Conservation (phyloP, 75 land plant genomes). For the Cupressus sempervirens region DNA sequence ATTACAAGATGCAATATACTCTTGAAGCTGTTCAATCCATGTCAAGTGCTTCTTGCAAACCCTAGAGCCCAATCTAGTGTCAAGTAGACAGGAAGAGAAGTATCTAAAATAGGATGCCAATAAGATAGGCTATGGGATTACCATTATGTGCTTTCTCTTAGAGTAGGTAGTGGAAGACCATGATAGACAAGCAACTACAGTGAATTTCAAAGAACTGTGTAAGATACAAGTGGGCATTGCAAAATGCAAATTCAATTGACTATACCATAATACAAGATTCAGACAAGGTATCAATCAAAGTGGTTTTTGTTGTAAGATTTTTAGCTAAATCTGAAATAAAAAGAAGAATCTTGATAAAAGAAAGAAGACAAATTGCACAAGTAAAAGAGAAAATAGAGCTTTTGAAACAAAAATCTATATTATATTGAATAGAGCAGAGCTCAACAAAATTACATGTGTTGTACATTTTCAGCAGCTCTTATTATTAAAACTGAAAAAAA, state of each 20-base stretch:
- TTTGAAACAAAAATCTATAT: too few species aligned
- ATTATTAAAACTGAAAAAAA: too few species aligned
- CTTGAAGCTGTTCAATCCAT: conserved; percentile 57
- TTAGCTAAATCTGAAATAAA: too few species aligned
- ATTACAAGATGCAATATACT: conserved; percentile 49
- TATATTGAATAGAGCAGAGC: too few species aligned
- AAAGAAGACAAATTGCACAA: too few species aligned
- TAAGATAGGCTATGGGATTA: conserved; percentile 62
- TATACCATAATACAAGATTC: conserved; percentile 19
- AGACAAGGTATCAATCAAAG: conserved; percentile 78
- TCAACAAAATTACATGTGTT: too few species aligned
- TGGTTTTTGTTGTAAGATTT: too few species aligned
- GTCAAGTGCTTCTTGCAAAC: conserved; percentile 79
- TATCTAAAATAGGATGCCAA: conserved; percentile 59
- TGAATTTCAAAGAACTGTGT: conserved; percentile 95
- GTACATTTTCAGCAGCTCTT: too few species aligned
- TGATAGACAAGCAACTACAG: conserved; percentile 84
- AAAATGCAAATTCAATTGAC: conserved; percentile 16
- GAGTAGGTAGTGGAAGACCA: conserved; percentile 63
- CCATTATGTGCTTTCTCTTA: conserved; percentile 71
- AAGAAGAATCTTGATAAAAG: too few species aligned
- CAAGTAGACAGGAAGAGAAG: conserved; percentile 74
- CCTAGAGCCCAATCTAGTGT: conserved; percentile 64
- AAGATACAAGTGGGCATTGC: conserved; percentile 56
- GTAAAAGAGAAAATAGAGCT: too few species aligned